A percentile compares a stretch with the other conserved stretches of the same genome.
Evolutionary conservation across 1,139 yeast species (phyloP).

Genomic region (Protomyces arabidopsidicola): DNA sequence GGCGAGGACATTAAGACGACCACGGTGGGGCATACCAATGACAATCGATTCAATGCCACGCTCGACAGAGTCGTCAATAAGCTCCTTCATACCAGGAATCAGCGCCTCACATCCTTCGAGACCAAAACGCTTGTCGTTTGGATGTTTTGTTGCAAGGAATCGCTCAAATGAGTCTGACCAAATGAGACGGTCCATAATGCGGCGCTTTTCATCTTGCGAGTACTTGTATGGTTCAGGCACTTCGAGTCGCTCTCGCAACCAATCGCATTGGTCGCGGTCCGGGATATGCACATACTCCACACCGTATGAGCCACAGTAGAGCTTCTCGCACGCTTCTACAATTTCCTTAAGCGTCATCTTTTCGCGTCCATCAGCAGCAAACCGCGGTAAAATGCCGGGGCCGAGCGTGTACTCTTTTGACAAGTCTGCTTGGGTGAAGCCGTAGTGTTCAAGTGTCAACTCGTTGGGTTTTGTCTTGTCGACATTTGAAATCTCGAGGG

Average conservation of each 20-base stretch:
- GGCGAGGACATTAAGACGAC: conserved; percentile 94
- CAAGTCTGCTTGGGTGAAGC: conserved; percentile 80
- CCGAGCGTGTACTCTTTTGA: conserved; percentile 83
- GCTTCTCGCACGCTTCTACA: conserved; percentile 68
- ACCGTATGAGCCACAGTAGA: conserved; percentile 87
- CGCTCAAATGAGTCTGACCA: conserved; percentile 95
- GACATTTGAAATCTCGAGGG: conserved; percentile 83
- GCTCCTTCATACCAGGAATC: conserved; percentile 93
- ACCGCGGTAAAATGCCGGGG: conserved; percentile 95
- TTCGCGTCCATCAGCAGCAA: conserved; percentile 56
- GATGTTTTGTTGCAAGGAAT: conserved; percentile 89
- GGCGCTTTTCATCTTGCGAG: conserved; percentile 86
- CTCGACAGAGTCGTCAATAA: conserved; percentile 91
- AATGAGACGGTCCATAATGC: conserved; percentile 89
- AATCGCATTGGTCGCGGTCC: conserved; percentile 90
- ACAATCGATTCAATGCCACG: conserved; percentile 91
- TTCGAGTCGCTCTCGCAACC: conserved; percentile 96
- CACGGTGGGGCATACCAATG: conserved; percentile 99
- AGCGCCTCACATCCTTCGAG: conserved; percentile 96
- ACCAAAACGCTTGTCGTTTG: conserved; percentile 97
- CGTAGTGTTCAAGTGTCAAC: conserved; percentile 84
- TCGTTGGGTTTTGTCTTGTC: conserved; percentile 65
- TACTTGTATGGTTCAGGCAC: conserved; percentile 83
- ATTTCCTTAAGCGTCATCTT: conserved; percentile 70
- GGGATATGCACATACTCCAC: conserved; percentile 96